A percentile compares a stretch with the other conserved stretches of the same genome.
These are phyloP conservation scores for Turritis glabra DNA, from an alignment of 345 rosid species.

Conservation along the genomic window DNA sequence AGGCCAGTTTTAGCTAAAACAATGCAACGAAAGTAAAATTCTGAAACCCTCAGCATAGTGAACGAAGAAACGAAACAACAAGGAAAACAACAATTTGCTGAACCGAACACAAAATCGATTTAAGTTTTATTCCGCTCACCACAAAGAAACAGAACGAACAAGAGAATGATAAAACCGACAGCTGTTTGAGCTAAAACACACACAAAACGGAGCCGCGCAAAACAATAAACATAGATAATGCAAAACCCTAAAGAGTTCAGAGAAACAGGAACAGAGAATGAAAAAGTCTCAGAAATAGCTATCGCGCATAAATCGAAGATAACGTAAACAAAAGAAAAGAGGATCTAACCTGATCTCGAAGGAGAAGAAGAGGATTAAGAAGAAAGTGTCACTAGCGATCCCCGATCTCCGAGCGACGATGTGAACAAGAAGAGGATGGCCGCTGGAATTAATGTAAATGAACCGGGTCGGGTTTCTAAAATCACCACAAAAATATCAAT, in stretches of 20 bases:
- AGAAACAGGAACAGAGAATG: neutral
- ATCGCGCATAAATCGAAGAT: neutral
- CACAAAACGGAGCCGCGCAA: neutral
- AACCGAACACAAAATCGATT: conserved; percentile 1
- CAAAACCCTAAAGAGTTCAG: neutral
- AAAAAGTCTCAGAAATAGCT: neutral
- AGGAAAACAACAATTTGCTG: neutral
- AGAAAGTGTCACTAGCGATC: neutral
- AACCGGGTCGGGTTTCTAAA: conserved; percentile 23
- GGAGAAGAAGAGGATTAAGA: neutral
- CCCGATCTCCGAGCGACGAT: neutral
- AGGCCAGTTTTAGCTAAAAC: neutral
- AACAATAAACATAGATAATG: neutral
- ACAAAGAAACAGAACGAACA: neutral
- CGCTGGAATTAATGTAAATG: neutral
- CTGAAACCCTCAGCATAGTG: neutral
- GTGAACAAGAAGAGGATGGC: neutral
- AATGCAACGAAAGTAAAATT: neutral
- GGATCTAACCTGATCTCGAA: conserved; percentile 1
- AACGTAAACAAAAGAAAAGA: neutral
- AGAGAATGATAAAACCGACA: too few relatives aligned
- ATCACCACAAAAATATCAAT: neutral
- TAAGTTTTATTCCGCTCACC: neutral
- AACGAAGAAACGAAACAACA: neutral
- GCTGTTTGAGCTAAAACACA: neutral